Conservation (phyloP, 2,329 filamentous ascomycete genomes). For the Colletotrichum costaricense region DNA sequence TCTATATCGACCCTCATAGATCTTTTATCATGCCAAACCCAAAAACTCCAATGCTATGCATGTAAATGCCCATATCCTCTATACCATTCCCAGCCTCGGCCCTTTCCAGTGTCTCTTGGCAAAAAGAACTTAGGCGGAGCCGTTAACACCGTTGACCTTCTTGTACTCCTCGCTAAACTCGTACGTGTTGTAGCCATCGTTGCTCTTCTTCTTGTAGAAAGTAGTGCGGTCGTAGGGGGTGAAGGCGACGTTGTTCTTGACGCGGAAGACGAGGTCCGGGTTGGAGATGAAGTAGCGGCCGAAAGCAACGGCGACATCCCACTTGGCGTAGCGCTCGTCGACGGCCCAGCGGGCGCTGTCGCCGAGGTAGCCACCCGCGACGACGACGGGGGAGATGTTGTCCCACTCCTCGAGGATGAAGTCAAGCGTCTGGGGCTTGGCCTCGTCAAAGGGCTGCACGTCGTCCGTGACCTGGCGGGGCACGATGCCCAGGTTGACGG, state of each 20-base stretch:
- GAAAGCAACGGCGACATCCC: slow-evolving; percentile 45
- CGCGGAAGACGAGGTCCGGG: slow-evolving; percentile 54
- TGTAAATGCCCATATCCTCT: not conserved
- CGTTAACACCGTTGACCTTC: slow-evolving; percentile 22
- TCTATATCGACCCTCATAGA: not conserved
- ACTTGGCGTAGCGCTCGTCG: slow-evolving; percentile 42
- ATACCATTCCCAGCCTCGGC: not conserved
- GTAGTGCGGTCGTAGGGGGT: slow-evolving; percentile 50
- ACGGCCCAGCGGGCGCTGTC: slow-evolving; percentile 40
- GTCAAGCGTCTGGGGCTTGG: slow-evolving; percentile 41
- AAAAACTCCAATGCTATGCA: not conserved
- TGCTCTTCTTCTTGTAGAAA: slow-evolving; percentile 49
- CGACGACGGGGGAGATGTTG: slow-evolving; percentile 42
- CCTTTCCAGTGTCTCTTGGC: not conserved
- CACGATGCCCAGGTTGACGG: slow-evolving; percentile 33
- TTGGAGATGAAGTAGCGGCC: slow-evolving; percentile 53
- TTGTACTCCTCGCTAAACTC: slow-evolving; percentile 40
- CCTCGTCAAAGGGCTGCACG: slow-evolving; percentile 33
- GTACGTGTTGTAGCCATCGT: slow-evolving; percentile 45
- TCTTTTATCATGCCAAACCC: not conserved
- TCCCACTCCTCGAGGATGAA: slow-evolving; percentile 45
- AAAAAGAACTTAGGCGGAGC: slow-evolving; percentile 8
- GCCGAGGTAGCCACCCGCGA: slow-evolving; percentile 43
- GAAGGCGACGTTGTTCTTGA: slow-evolving; percentile 50
- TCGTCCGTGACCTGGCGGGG: slow-evolving; percentile 35